Evolutionary conservation across 352 stramenopile species (phyloP), one percentile per base, ranked within the genome.

Genomic region (Globisporangium mamillatum): DNA sequence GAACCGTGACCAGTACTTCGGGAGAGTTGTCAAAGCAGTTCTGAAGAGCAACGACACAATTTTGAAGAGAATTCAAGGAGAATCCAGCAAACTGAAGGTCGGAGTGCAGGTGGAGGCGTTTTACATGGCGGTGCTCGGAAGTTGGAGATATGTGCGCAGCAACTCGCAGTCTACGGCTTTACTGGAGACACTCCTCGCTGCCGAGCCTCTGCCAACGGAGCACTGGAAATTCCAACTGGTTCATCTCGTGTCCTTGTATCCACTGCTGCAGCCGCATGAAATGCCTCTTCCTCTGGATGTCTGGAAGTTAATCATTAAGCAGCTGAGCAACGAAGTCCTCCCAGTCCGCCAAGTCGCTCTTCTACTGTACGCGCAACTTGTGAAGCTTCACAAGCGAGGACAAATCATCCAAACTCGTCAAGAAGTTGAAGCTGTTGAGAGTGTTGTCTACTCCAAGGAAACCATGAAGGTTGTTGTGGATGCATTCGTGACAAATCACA

Each of bases 191-290:
- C 24, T 92, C 9, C 9, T 91, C 6, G 56, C 64, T 10, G 69
- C 75, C 0, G 80, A 94, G 50, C 80, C 80, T 22, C 25, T 66
- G 4, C 20, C 68, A 4, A 69, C 70, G 5, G 81, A 84, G 32
- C 86, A 94, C 64, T 94, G 86, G 86, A 90, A 91, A 70, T 79
- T 90, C 27, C 86, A 93, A 25, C 55, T 94, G 25, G 83, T 94
- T 79, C 80, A 92, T 54, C 68, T 94, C 27, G 86, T 89, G 22
- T 76, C 73, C 46, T 64, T 94, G 18, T 90, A 86, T 66, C 86
- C 84, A 20, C 75, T 88, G 44, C 69, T 94, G 36, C 81, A 92
- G 53, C 60, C 62, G 4, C 70, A 86, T 2, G 74, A 77, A 27
- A 70, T 77, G 54, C 75, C 79, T 8, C 46, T 90, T 38, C 71